Evolutionary conservation across 495 filamentous ascomycete genomes (phyloP), one percentile per base, ranked within the genome.

Genomic region (Podospora conica): DNA sequence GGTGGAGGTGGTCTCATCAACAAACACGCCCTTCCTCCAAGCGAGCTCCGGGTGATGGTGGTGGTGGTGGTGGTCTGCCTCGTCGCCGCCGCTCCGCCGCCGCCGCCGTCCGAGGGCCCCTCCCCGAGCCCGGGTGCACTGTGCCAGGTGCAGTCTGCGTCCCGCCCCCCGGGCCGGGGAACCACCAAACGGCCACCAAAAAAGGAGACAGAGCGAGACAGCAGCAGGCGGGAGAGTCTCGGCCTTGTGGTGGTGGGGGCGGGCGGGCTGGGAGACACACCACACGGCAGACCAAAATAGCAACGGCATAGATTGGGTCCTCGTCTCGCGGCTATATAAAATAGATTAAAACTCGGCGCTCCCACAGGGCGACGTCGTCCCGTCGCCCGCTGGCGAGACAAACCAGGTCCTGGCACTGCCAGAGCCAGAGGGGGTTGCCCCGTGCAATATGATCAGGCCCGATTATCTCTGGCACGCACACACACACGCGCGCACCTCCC

Each of bases 211-310:
- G 29, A 31, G 29, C 29, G 10, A 31, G 10, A 12, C 29, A n/a
- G n/a, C n/a, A n/a, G n/a, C n/a, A 3, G 9, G 29, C 29, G 28
- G 31, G 31, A 10, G 28, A 29, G 57, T 59, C 57, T 63, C 48
- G 53, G 61, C 48, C 48, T 63, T 33, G 33, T 20, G 48, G 59
- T 28, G 60, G 60, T 48, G 25, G 61, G 29, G 55, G n/a, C 61
- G 48, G 55, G 61, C 61, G 12, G 61, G 31, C 15, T 6, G 5
- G 18, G 33, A 48, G 15, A 48, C 33, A 6, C 60, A 33, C 31
- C 21, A 24, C 53, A 22, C 24, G 23, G n/a, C 25, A 28, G 25
- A 69, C 70, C 60, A 74, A 74, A 74, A 74, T 73, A 73, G 70
- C 64, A 69, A n/a, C 66, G 64, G 40, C 66, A 70, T 68, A 73